phyloP scores from a whole-genome alignment of 371 early-diverging fungal genomes.

The Mortierella polycephala region DNA sequence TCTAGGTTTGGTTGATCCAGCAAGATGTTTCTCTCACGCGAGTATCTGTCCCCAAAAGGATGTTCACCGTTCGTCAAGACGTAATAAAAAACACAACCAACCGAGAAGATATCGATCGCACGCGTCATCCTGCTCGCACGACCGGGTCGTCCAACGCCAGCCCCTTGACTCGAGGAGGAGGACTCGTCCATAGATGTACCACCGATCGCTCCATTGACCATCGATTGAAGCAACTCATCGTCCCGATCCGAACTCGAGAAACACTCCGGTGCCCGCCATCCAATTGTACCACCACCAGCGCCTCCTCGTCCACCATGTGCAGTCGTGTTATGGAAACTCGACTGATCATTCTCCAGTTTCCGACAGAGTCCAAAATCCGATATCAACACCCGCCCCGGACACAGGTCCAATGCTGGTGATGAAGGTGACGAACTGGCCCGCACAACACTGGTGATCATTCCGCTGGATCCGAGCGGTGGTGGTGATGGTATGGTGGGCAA shows the following conservation, averaged over 20 bases:
- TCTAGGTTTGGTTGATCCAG: constrained; percentile 75
- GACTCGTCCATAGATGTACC: constrained; percentile 11
- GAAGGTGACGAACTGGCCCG: constrained; percentile 26
- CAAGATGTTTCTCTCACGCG: constrained; percentile 89
- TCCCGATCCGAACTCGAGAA: constrained; percentile 54
- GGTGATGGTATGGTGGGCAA: constrained; percentile 15
- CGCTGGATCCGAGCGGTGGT: constrained; percentile 38
- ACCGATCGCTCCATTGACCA: constrained; percentile 7
- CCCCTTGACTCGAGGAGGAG: constrained; percentile 26
- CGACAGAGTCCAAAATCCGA: constrained; percentile 99
- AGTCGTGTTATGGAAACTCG: constrained; percentile 92
- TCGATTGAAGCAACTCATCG: constrained; percentile 10
- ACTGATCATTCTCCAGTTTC: constrained; percentile 92
- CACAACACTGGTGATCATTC: constrained; percentile 52
- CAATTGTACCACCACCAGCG: constrained; percentile 87
- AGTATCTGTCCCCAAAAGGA: constrained; percentile 93
- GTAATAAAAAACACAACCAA: constrained; percentile 95
- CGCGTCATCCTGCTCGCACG: constrained; percentile 75
- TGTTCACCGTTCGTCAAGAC: constrained; percentile 90
- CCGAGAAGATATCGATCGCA: constrained; percentile 94
- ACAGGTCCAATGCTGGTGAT: constrained; percentile 39
- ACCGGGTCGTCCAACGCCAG: constrained; percentile 22
- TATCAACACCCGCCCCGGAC: constrained; percentile 80
- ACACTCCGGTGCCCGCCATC: constrained; percentile 98
- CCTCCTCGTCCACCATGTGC: constrained; percentile 57